Conservation (phyloP, 768 basidiomycete genomes). For the Macrocybe gigantea region DNA sequence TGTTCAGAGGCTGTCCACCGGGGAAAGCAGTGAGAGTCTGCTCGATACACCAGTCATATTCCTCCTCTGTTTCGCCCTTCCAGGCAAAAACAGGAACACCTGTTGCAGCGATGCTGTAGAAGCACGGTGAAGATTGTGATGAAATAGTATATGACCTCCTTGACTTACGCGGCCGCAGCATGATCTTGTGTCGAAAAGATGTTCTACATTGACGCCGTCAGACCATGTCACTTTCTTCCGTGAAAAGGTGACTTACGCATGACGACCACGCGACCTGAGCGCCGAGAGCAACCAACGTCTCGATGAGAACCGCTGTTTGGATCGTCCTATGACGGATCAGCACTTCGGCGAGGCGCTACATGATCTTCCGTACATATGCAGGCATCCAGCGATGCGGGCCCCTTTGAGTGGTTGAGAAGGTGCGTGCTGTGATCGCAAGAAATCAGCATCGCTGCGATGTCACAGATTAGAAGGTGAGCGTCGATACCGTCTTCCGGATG, state of each 20-base stretch:
- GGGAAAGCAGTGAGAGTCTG: conserved; percentile 90
- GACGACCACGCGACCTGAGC: conserved; percentile 99
- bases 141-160: not conserved
- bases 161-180: conserved; percentile 87
- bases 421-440: conserved; percentile 51
- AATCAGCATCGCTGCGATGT: conserved; percentile 9
- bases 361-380: conserved; percentile 73
- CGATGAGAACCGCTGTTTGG: conserved; percentile 97
- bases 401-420: conserved; percentile 83
- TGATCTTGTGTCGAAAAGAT: conserved; percentile 99
- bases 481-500: conserved; percentile 73
- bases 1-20: conserved; percentile 80
- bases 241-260: conserved; percentile 53
- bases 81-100: conserved; percentile 98
- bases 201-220: conserved; percentile 47
- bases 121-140: conserved; percentile 1
- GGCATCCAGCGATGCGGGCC: conserved; percentile 94
- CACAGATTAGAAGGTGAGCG: conserved; percentile 7
- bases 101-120: conserved; percentile 84
- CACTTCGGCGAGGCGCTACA: not conserved
- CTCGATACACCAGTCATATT: conserved; percentile 97
- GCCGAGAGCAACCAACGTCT: conserved; percentile 92
- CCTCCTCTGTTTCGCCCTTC: conserved; percentile 99
- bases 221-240: conserved; percentile 1
- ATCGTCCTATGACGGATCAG: conserved; percentile 67